A percentile compares a stretch with the other conserved stretches of the same genome.
phyloP scores from a whole-genome alignment of 306 rosid genomes.

The Ziziphus jujuba region DNA sequence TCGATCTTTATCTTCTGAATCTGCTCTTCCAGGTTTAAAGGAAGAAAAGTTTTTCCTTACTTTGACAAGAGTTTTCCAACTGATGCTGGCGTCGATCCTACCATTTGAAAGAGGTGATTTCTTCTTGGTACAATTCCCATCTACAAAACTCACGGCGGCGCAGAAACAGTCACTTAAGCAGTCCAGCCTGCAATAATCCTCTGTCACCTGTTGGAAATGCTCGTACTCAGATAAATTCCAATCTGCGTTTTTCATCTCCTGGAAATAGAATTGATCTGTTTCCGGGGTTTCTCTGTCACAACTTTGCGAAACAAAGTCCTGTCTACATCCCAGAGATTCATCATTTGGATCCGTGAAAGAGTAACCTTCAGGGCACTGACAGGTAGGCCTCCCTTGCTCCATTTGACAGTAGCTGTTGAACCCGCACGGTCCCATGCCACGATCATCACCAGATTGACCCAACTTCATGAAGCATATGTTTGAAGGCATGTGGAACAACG shows the following conservation, averaged over 20 bases:
- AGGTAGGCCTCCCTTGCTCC: conserved; percentile 14
- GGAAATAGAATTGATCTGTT: conserved; percentile 17
- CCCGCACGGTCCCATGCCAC: conserved; percentile 23
- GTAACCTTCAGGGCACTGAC: conserved; percentile 34
- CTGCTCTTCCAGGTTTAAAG: neutral
- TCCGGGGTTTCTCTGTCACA: conserved; percentile 22
- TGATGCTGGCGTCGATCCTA: neutral
- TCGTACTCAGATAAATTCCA: conserved; percentile 12
- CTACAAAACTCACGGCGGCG: conserved; percentile 32
- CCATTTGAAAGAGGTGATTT: conserved; percentile 53
- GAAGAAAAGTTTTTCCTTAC: conserved; percentile 40
- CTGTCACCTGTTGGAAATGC: neutral
- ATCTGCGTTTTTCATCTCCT: neutral
- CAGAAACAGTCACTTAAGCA: conserved; percentile 51
- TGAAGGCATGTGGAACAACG: neutral
- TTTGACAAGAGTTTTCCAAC: conserved; percentile 31
- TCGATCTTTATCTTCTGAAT: conserved; percentile 1
- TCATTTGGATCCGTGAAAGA: conserved; percentile 36
- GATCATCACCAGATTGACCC: neutral
- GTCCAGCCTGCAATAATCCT: conserved; percentile 32
- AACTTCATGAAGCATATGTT: conserved; percentile 12
- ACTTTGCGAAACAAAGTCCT: conserved; percentile 33
- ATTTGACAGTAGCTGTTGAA: conserved; percentile 36
- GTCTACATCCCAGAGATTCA: conserved; percentile 39
- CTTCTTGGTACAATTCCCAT: conserved; percentile 46